Evolutionary conservation across 192 early-diverging fungal species (phyloP), one percentile per base, ranked within the genome.

Genomic region (Coemansia sp.): DNA sequence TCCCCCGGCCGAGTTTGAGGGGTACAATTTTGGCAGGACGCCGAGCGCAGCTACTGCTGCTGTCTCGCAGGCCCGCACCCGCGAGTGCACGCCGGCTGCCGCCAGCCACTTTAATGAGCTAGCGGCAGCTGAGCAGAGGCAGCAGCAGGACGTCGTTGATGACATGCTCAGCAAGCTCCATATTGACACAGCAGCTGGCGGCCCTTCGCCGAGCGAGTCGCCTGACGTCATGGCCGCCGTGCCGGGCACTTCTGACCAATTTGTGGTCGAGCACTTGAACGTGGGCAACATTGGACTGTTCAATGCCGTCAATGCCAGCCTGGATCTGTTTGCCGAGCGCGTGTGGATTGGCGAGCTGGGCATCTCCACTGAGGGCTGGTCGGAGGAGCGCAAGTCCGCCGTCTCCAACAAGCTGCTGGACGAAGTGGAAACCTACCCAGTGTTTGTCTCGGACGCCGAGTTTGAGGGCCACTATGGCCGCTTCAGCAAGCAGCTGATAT

Each of bases 401-500:
- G 87, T 94, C 50, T 76, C 83, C 16, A 52, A 73, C 33, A 87
- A 87, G 59, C 83, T 95, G 41, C 73, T 82, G 10, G 68, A 75
- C 31, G 85, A 89, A 53, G 76, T 89, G 62, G 75, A 90, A 62
- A 90, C 87, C 7, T 78, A 90, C 59, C 90, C 94, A 1, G 94
- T 98, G 21, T 92, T 91, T 80, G 78, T 92, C 25, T 83, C 86
- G 20, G 90, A 95, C 63, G 73, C 84, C 14, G 89, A 94, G 64
- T 85, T 94, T 73, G 93, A 96, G 47, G 94, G 94, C 25, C 94
- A 96, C 77, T 97, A 97, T 70, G 88, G 92, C 62, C 87, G 89
- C 70, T 96, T 95, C 62, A 95, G 96, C 84, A 97, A 97, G 73
- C 95, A 98, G 92, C 86, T 96, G 28, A 85, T 98, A 10, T 98